Base-by-base conservation (phyloP, 371 early-diverging fungal species). In the Syncephalastrum sp. region DNA sequence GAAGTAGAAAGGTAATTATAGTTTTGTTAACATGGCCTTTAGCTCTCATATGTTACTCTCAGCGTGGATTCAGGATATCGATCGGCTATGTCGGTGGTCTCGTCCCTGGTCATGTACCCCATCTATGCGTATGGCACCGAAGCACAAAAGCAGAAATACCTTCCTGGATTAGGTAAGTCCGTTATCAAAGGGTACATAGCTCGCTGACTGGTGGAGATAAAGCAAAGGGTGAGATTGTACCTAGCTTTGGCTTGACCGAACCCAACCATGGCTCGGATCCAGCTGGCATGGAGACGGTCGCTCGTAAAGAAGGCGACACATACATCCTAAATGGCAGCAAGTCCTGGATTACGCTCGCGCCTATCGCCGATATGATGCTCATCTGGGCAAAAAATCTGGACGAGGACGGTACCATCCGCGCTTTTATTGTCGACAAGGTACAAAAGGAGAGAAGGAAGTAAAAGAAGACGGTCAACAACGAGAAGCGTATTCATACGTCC, bases 301-400 rank as follows among this genome's bases (percentile, higher is more conserved):
- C 97, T 25, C 71, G 74, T 51, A 88, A 88, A 63, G 83, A 77
- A 27, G 85, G 87, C 52, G 91, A 88, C 29, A 73, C 75, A 25
- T 98, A 90, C 70, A 81, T 93, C 13, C 56, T 97, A 47, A 90
- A 84, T 55, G 98, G 98, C 1, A 79, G 91, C 75, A 98, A 98
- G 82, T 95, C 95, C 29, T 98, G 98, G 98, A 98, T 98, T 70
- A 95, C 98, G 56, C 95, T 96, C 83, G 91, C 97, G 44, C 98
- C 98, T 19, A 89, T 97, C 53, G 98, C 98, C 42, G 97, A 97
- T 57, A 90, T 97, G 16, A 92, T 95, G 77, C 81, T 98, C 16
- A 82, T 97, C 17, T 98, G 98, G 98, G 98, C 97, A 38, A 97
- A 95, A 80, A 84, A 85, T 47, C 59, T 64, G 38, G 83, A 85